Conservation (phyloP, 1,139 yeast genomes). For the Pichia sp. region DNA sequence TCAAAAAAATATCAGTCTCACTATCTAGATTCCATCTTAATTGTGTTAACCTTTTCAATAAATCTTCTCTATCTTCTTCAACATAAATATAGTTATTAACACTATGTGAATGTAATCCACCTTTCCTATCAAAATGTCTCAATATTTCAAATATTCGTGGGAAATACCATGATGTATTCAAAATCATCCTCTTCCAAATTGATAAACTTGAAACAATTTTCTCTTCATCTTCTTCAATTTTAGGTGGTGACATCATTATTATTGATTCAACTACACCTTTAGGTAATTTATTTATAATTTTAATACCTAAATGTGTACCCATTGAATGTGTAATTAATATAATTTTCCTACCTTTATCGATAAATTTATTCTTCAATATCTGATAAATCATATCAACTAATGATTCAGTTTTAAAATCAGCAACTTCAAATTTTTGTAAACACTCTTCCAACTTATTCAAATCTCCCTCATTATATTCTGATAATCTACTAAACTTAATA, state of each 20-base stretch:
- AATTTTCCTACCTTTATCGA: slow-evolving; percentile 34
- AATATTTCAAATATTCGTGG: slow-evolving; percentile 51
- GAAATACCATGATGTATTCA: slow-evolving; percentile 28
- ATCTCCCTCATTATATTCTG: slow-evolving; percentile 19
- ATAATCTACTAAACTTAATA: slow-evolving; percentile 18
- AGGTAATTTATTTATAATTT: slow-evolving; percentile 40
- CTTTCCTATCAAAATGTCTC: slow-evolving; percentile 53
- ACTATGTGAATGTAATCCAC: slow-evolving; percentile 54
- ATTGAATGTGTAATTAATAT: slow-evolving; percentile 67
- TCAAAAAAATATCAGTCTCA: slow-evolving; percentile 45
- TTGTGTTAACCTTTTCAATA: slow-evolving; percentile 48
- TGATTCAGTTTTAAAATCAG: slow-evolving; percentile 41
- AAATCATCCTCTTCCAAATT: slow-evolving; percentile 11
- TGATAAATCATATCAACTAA: slow-evolving; percentile 35
- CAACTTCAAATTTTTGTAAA: slow-evolving; percentile 31
- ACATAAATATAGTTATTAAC: slow-evolving; percentile 31
- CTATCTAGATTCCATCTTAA: slow-evolving; percentile 68
- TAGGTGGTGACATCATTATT: slow-evolving; percentile 50
- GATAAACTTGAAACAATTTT: slow-evolving; percentile 18
- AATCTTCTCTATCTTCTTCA: slow-evolving; percentile 20
- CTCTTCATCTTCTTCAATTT: slow-evolving; percentile 22
- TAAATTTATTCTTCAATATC: slow-evolving; percentile 35
- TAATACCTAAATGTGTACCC: slow-evolving; percentile 56
- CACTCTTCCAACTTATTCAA: slow-evolving; percentile 21
- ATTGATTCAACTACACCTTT: slow-evolving; percentile 37